Percentiles rank a stretch among this genome's conserved stretches.
Evolutionary conservation across 2,329 filamentous ascomycete species (phyloP).

Genomic region (Aspergillus transmontanensis): DNA sequence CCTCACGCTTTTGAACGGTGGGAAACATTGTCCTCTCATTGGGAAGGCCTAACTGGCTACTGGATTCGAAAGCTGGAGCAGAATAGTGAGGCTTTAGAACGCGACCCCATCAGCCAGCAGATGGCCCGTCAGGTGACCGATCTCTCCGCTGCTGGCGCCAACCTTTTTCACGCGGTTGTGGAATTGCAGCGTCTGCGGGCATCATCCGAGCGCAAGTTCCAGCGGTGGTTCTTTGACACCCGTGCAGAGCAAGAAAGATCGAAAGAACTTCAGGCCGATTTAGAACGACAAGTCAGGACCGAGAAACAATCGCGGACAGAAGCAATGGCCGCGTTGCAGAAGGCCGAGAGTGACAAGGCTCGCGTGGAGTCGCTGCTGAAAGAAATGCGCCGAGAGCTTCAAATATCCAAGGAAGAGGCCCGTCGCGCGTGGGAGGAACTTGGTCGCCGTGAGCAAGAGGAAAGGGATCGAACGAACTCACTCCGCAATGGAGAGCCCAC

Average conservation of each 20-base stretch:
- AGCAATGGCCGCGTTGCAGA: conserved; percentile 66
- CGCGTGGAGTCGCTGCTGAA: conserved; percentile 75
- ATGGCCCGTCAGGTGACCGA: conserved; percentile 94
- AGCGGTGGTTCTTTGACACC: conserved; percentile 98
- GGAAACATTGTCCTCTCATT: conserved; percentile 95
- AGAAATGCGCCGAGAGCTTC: conserved; percentile 89
- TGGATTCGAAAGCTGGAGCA: conserved; percentile 94
- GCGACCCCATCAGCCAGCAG: conserved; percentile 81
- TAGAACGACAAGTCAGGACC: conserved; percentile 73
- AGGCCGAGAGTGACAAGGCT: conserved; percentile 68
- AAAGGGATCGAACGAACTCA: conserved; percentile 82
- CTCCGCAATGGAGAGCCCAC: conserved; percentile 86
- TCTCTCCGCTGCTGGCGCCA: conserved; percentile 93
- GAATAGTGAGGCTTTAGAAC: conserved; percentile 81
- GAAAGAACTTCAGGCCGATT: conserved; percentile 77
- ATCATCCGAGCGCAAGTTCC: conserved; percentile 95
- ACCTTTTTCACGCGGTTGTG: conserved; percentile 95
- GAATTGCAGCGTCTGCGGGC: conserved; percentile 91
- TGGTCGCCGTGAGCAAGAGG: conserved; percentile 87
- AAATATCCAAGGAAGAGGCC: conserved; percentile 95
- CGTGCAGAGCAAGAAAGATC: conserved; percentile 82
- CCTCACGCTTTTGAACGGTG: conserved; percentile 97
- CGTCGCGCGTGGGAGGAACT: conserved; percentile 96
- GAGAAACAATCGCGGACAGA: conserved; percentile 73
- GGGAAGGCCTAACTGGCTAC: conserved; percentile 95